Conservation (phyloP, 2,329 filamentous ascomycete genomes). For the Seiridium unicorne region DNA sequence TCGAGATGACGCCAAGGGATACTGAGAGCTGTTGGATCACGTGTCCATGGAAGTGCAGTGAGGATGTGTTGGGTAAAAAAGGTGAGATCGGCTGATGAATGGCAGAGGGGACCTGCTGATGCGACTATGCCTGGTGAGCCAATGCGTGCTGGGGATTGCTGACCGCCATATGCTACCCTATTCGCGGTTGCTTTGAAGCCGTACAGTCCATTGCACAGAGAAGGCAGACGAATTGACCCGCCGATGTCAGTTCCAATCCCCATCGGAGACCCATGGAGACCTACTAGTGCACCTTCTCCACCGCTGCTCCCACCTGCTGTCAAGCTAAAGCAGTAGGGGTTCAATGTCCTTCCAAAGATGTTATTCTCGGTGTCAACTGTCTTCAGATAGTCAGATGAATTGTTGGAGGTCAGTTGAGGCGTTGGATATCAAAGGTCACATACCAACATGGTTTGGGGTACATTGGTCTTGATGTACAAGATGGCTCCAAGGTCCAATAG, state of each 20-base stretch:
- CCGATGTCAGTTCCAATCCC: constrained; percentile 20
- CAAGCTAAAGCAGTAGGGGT: constrained; percentile 32
- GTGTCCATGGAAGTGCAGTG: constrained; percentile 37
- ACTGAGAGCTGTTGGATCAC: constrained; percentile 39
- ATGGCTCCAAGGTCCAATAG: constrained; percentile 26
- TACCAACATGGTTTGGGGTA: constrained; percentile 48
- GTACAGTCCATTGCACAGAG: constrained; percentile 27
- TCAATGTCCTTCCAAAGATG: constrained; percentile 37
- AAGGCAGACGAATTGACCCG: constrained; percentile 29
- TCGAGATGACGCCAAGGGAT: constrained; percentile 41
- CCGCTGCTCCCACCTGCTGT: constrained; percentile 35
- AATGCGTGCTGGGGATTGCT: background rate
- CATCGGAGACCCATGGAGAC: constrained; percentile 14
- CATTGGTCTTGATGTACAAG: background rate
- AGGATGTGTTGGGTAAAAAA: constrained; percentile 41
- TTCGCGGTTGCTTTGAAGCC: constrained; percentile 25
- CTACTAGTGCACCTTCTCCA: constrained; percentile 22
- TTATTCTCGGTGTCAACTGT: constrained; percentile 37
- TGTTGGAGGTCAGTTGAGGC: no score
- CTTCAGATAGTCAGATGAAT: background rate
- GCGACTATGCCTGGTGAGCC: constrained; percentile 28
- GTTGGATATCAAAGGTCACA: background rate
- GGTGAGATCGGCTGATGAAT: constrained; percentile 35
- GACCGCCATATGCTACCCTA: background rate
- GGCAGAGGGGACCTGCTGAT: constrained; percentile 40